Evolutionary conservation across 148 eudicot genomes (phyloP).

Genomic region (Fallopia convolvulus): DNA sequence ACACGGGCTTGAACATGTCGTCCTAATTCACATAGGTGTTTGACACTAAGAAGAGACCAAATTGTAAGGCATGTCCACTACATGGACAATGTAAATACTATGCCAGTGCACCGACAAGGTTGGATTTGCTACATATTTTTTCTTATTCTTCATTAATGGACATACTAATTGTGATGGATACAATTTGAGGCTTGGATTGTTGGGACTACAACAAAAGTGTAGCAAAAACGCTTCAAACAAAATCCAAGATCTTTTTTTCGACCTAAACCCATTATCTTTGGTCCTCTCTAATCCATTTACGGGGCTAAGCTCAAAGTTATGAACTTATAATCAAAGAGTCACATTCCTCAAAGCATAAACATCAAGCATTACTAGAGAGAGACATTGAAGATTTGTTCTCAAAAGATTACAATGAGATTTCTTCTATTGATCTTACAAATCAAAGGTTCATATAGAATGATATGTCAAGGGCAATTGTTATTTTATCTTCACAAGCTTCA

Average conservation of each 20-base stretch:
- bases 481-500: background rate
- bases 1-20: background rate
- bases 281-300: background rate
- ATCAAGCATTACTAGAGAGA: background rate
- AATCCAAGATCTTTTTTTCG: background rate
- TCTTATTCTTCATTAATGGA: too few species aligned
- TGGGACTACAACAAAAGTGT: background rate
- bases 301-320: too few species aligned
- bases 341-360: background rate
- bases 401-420: background rate
- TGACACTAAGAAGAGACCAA: constrained; percentile 16
- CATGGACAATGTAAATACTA: constrained; percentile 14
- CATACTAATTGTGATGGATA: background rate
- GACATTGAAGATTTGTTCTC: background rate
- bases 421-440: background rate
- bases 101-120: constrained; percentile 18
- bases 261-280: background rate
- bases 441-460: background rate
- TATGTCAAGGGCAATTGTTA: background rate
- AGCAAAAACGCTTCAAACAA: background rate
- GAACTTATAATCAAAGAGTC: constrained; percentile 4
- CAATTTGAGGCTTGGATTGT: constrained; percentile 8
- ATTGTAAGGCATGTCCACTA: constrained; percentile 19
- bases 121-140: background rate
- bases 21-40: constrained; percentile 7